A percentile compares a stretch with the other conserved stretches of the same genome.
Evolutionary conservation across 768 basidiomycete species (phyloP).

Genomic region (Lentinula boryana): DNA sequence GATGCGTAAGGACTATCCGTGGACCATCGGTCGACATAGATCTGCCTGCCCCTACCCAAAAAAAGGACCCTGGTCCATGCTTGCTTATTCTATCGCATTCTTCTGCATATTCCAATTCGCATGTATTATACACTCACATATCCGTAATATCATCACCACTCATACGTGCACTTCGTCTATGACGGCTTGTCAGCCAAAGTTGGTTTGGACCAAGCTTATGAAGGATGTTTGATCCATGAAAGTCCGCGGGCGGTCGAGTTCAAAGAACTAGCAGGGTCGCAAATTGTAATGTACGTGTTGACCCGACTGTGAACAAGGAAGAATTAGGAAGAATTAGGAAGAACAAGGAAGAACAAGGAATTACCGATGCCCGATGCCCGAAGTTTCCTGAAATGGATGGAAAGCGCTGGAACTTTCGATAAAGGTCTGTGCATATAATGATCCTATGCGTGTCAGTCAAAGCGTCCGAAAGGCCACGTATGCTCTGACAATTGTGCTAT

Average conservation of each 20-base stretch:
- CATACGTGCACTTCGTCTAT: background rate
- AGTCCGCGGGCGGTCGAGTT: background rate
- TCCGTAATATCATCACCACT: background rate
- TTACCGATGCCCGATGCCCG: background rate
- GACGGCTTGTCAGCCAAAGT: background rate
- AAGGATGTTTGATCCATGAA: background rate
- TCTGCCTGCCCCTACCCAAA: too few relatives aligned
- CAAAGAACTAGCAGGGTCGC: too few relatives aligned
- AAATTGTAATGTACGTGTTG: too few relatives aligned
- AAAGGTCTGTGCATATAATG: background rate
- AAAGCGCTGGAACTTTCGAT: background rate
- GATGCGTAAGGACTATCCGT: slow-evolving; percentile 27
- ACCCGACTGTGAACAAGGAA: background rate
- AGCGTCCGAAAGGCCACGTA: background rate
- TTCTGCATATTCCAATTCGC: background rate
- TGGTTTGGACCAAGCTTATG: background rate
- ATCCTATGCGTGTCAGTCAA: background rate
- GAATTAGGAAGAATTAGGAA: background rate
- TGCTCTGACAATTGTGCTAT: background rate
- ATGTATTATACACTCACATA: background rate
- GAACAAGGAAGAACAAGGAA: background rate
- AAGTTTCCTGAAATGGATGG: background rate
- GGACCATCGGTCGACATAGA: background rate
- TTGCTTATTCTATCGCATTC: background rate
- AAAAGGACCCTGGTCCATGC: background rate